These are phyloP conservation scores for Podospora pseudoanserina DNA, from an alignment of 495 filamentous ascomycete species.

Conservation along the genomic window DNA sequence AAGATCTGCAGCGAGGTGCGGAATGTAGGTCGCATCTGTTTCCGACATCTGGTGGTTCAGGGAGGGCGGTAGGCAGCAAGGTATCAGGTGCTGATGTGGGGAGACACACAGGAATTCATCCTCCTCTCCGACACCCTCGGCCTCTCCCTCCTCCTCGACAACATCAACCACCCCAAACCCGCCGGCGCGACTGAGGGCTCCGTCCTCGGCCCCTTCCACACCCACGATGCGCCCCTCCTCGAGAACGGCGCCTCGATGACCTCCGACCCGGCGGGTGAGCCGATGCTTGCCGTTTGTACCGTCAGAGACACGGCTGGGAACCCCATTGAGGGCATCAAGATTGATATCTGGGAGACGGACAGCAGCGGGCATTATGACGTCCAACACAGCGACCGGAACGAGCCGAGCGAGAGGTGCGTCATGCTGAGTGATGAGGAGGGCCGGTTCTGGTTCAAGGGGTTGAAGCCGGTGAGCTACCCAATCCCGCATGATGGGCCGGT, in stretches of 20 bases:
- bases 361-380: conserved; percentile 85
- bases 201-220: conserved; percentile 91
- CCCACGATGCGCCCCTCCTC: conserved; percentile 72
- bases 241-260: conserved; percentile 65
- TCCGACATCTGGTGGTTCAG: neutral
- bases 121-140: conserved; percentile 89
- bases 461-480: conserved; percentile 83
- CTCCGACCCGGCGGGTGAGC: conserved; percentile 64
- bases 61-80: too few species aligned
- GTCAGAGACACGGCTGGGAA: conserved; percentile 64
- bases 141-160: conserved; percentile 83
- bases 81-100: too few species aligned
- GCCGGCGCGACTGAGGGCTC: conserved; percentile 74
- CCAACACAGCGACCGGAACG: conserved; percentile 66
- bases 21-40: conserved; percentile 22
- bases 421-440: conserved; percentile 69
- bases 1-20: conserved; percentile 69
- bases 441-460: conserved; percentile 82
- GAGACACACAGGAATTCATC: conserved; percentile 70
- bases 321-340: conserved; percentile 66
- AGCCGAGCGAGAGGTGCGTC: conserved; percentile 76
- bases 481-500: conserved; percentile 90
- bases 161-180: conserved; percentile 88
- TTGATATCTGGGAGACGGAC: conserved; percentile 96
- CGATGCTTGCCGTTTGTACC: conserved; percentile 73